Base-by-base conservation (phyloP, 805 yeast species). In the Candida dajiaensis region DNA sequence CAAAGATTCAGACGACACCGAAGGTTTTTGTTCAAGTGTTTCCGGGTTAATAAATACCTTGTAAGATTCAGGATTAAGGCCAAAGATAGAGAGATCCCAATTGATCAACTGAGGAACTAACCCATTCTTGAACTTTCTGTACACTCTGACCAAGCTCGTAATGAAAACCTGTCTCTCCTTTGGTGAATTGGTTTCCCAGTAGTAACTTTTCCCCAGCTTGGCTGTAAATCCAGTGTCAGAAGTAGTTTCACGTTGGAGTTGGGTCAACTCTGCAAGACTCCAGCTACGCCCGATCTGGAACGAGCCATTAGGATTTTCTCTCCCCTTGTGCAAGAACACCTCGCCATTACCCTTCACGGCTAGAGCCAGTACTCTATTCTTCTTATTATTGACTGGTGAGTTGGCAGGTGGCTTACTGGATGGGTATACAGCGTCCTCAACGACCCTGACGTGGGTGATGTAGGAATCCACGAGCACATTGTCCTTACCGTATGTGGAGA, bases 241-340 rank as follows among this genome's bases (percentile, higher is more conserved):
- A 23, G 67, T 74, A 28, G 50, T 45, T 49, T 82, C 87, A 46
- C 77, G 71, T 28, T 81, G 80, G 2, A 90, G 63, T 38, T 65
- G 63, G 4, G 71, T 63, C 52, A 92, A 68, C 55, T 87, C 95
- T 49, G 78, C 85, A 56, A 92, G 68, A 51, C 80, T 81, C 98
- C 98, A 90, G 3, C 95, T 85, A 58, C 97, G 77, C 28, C 98
- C 98, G 43, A 90, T 87, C 65, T 90, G 97, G 56, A 85, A 80
- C 1, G 81, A 64, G 1, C 85, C 83, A 54, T 86, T 85, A 10
- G 77, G 70, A 55, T 85, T 84, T 61, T 80, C 89, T 57, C 95
- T 81, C 2, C 95, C 96, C 65, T 92, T 90, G 62, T 89, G 96
- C 12, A 90, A 56, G 47, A 81, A 73, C 28, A 86, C 82, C 22